Conservation (phyloP, 176 grass and related monocot species). For the barley (Hordeum vulgare) region MorexV3_pseudomolecules_assembly NC_058520.1:556626654-556627153, state of each 20-base stretch:
- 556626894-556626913: background rate
- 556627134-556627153: background rate
- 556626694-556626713: background rate
- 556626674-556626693: background rate
- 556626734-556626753: background rate
- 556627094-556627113: conserved; percentile 83
- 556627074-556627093: conserved; percentile 96
- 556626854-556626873: background rate
- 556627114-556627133: background rate
- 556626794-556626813: conserved; percentile 5
- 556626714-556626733: background rate
- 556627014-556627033: conserved; percentile 90
- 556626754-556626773: background rate
- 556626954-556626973: background rate
- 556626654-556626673: background rate
- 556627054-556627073: conserved; percentile 92
- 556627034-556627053: conserved; percentile 79
- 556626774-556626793: background rate
- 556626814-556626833: background rate
- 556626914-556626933: background rate
- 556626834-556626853: background rate
- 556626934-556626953: background rate
- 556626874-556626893: background rate
- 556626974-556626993: conserved; percentile 21
- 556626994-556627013: conserved; percentile 95